Conservation (phyloP, 352 stramenopile genomes). For the Phytopythium ostracodes region DNA sequence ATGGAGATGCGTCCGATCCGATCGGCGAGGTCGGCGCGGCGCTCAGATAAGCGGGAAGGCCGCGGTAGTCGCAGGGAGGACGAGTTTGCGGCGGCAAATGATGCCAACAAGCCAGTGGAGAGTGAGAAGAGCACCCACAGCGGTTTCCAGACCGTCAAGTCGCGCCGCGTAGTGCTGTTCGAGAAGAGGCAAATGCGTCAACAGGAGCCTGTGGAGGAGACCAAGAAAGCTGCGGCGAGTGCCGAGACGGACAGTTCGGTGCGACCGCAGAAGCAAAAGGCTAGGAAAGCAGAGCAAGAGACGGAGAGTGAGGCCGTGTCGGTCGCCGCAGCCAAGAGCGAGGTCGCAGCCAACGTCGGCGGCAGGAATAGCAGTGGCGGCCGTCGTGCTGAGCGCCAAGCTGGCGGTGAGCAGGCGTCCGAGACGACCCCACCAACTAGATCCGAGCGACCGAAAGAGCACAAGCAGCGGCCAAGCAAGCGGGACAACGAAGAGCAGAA, state of each 20-base stretch:
- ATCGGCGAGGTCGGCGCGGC: background rate
- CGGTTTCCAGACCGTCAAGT: slow-evolving; percentile 26
- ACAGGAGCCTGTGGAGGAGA: background rate
- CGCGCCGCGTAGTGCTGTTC: slow-evolving; percentile 14
- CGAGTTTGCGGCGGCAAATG: background rate
- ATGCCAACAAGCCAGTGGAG: background rate
- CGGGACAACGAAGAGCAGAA: background rate
- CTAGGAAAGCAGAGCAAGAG: background rate
- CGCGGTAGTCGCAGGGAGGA: background rate
- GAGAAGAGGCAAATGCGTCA: slow-evolving; percentile 25
- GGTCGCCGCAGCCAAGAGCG: background rate
- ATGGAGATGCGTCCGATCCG: background rate
- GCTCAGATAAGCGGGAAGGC: background rate
- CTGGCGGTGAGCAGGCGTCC: slow-evolving; percentile 16
- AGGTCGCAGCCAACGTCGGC: background rate
- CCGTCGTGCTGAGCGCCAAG: background rate
- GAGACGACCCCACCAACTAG: background rate
- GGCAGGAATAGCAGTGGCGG: background rate
- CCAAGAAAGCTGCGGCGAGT: background rate
- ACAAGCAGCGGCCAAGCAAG: background rate
- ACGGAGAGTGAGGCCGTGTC: background rate
- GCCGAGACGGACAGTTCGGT: background rate
- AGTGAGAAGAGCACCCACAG: slow-evolving; percentile 5
- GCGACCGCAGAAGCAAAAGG: background rate
- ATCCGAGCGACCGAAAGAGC: background rate